Evolutionary conservation across 495 filamentous ascomycete species (phyloP).

Genomic region (Talaromyces nanjingensis): DNA sequence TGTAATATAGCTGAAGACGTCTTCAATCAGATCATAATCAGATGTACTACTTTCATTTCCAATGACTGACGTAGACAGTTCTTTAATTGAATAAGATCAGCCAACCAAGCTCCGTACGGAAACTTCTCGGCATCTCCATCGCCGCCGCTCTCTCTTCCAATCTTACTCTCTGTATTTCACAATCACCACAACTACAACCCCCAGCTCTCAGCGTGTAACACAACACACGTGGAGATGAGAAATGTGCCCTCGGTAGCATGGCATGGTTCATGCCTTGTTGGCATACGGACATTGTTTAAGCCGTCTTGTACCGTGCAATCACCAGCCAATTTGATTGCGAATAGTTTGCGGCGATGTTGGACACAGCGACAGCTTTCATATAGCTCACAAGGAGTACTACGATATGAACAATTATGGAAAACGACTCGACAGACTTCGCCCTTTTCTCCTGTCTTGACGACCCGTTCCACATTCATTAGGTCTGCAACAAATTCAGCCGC

Average conservation of each 20-base stretch:
- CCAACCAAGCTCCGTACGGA: neutral
- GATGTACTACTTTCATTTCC: no score
- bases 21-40: no score
- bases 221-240: conserved; percentile 33
- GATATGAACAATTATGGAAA: conserved; percentile 11
- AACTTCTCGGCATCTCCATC: conserved; percentile 21
- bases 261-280: conserved; percentile 34
- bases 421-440: conserved; percentile 19
- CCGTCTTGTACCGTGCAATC: conserved; percentile 12
- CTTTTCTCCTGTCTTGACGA: conserved; percentile 9
- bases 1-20: neutral
- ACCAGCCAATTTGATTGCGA: neutral
- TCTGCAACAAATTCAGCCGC: neutral
- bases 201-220: conserved; percentile 4
- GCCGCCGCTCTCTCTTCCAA: neutral
- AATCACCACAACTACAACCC: conserved; percentile 10
- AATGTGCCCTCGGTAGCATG: conserved; percentile 40
- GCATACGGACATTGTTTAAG: conserved; percentile 26
- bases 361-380: neutral
- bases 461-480: conserved; percentile 9
- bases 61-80: neutral
- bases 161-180: neutral
- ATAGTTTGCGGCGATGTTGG: neutral
- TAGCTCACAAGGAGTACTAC: neutral
- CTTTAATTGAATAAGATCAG: neutral